Base-by-base conservation (phyloP, 2,329 filamentous ascomycete species). In the Eurotiales sp. region DNA sequence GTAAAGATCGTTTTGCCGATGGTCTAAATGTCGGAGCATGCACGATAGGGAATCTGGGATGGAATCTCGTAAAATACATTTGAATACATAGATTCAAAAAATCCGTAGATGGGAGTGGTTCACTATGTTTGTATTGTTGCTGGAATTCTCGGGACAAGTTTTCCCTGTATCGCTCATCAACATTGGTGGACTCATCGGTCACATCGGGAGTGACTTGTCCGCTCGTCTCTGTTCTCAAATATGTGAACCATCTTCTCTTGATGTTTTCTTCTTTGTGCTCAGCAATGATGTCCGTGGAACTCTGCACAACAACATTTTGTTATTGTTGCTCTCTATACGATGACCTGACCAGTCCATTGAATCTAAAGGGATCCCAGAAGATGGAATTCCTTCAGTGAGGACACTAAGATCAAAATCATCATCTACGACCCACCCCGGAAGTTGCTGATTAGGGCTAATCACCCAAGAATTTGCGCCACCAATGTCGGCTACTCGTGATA, bases 1-100 rank as follows among this genome's bases (percentile, higher is more conserved):
- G 52, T 19, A 68, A 55, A 7, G 65, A 64, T 14, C 62, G 65
- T 46, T 64, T 56, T 8, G 55, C 47, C 2, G 57, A 59, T 11
- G 62, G 62, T 8, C 59, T 30, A 44, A 50, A 50, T 21, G 54
- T 47, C 48, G 59, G 30, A 40, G 56, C 42, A 50, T 58, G 23
- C 43, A 52, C 45, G 47, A 55, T 23, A 43, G 47, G 47, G 39
- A 50, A 50, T 3, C 15, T 58, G 15, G 43, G 61, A 48, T 55
- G 53, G 55, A 57, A 61, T 43, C 36, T 56, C 10, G 30, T 55
- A 56, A 58, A 61, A 49, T 55, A 61, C 32, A 52, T 46, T 50
- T 53, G 54, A 36, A 56, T 59, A 34, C 49, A 63, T 21, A 59
- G 52, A 57, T 55, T 50, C 40, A 50, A 23, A 25, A 50, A 50